Base-by-base conservation (phyloP, 345 rosid species). In the Cardamine resedifolia region DNA sequence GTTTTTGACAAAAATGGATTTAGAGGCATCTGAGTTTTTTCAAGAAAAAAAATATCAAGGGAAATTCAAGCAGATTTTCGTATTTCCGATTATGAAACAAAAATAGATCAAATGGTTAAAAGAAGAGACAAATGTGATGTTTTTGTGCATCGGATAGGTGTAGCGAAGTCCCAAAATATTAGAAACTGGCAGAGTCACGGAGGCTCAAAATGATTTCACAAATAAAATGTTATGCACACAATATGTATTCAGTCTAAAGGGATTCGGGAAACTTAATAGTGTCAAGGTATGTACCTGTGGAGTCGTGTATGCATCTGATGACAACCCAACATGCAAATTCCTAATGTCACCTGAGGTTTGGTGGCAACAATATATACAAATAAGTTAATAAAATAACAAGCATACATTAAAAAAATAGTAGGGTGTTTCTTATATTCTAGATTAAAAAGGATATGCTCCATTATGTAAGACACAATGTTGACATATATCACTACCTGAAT, bases 261-360 rank as follows among this genome's bases (percentile, higher is more conserved):
- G 41, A 26, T 48, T 12, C 4, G 1, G 28, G 21, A 71, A 10
- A 27, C 30, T 18, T 62, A 19, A 50, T 12, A 52, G 21, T 12
- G 34, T 34, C 26, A 62, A 65, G 70, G 28, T 10, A 38, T 20
- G 24, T 63, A 90, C 96, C 94, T 88, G 94, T 18, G 76, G 43
- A 59, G 60, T 71, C 67, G 72, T 83, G 76, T 68, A 84, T 36
- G 76, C 72, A 75, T 82, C 85, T 49, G 84, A 75, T 58, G 84
- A 62, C 72, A 86, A 61, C 38, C 83, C 83, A 50, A 79, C 95
- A 78, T 79, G 86, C 77, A 77, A 72, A 80, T 83, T 83, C 74
- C 83, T 77, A 68, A 74, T 82, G 80, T 80, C 77, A 84, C 83
- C 91, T 85, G 74, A 78, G 74, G 51, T 55, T 52, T 43, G 26